Evolutionary conservation across 768 basidiomycete genomes (phyloP), one percentile per base, ranked within the genome.

Genomic region (Vararia minispora): DNA sequence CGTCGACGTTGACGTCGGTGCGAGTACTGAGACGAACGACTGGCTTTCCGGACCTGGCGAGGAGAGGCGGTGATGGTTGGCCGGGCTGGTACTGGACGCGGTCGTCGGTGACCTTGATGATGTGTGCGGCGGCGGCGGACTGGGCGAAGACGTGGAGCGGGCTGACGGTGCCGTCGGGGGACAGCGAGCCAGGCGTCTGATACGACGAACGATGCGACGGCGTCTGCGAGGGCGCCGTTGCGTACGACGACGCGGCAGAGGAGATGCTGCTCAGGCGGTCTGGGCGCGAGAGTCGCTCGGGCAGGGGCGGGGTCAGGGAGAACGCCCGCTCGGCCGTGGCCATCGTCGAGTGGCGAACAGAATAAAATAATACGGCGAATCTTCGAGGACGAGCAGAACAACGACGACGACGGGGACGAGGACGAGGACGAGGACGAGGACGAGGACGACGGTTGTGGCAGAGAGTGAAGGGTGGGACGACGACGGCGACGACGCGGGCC

Each of bases 41-140:
- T 26, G 58, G 47, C 16, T 59, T 59, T 18, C 58, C 55, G 7
- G 63, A 48, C 49, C 57, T 58, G 43, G 58, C 59, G 18, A 62
- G 39, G 28, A 63, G 48, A 10, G 62, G 50, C 30, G 55, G 56
- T 6, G 60, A 50, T 36, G 56, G 49, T 30, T 57, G 52, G 37
- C 62, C 61, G 8, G 65, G 37, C 41, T 66, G 63, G 40, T 71
- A 50, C 42, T 64, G 53, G 40, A 72, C 61, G 10, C 52, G 51
- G 50, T 77, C 71, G 22, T 62, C 58, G 5, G 71, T 67, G 34
- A 77, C 67, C 50, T 69, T 70, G 39, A 76, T 55, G 36, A 76
- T 62, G 46, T 73, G 74, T 74, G 71, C 47, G 72, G 68, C 12
- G 65, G 40, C 17, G 51, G 42, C 42, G 34, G 43, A 52, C 39